phyloP scores from a whole-genome alignment of 176 grass and related monocot species.

The Themeda triandra region DNA sequence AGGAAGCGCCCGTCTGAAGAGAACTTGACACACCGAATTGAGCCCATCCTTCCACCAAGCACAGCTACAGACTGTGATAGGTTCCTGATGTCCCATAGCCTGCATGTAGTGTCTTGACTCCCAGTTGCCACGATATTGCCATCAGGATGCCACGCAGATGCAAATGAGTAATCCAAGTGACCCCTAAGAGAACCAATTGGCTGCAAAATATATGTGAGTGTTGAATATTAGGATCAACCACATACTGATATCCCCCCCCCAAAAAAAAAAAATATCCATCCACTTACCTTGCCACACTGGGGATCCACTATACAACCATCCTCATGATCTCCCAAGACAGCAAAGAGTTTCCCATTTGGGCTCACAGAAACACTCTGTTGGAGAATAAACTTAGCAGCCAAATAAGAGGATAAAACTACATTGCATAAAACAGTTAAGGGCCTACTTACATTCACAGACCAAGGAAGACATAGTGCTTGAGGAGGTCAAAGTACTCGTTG shows the following conservation, averaged over 20 bases:
- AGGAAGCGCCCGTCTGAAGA: conserved; percentile 75
- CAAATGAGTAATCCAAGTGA: conserved; percentile 88
- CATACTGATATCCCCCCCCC: too few relatives aligned
- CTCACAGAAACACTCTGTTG: conserved; percentile 68
- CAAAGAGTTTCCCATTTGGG: conserved; percentile 73
- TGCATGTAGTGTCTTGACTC: conserved; percentile 91
- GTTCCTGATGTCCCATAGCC: conserved; percentile 94
- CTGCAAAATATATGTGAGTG: conserved; percentile 31
- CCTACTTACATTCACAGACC: conserved; percentile 89
- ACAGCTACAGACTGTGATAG: conserved; percentile 63
- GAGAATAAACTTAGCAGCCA: neutral
- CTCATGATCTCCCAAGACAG: conserved; percentile 78
- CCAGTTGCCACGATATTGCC: conserved; percentile 69
- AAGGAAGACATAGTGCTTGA: conserved; percentile 57
- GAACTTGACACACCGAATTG: conserved; percentile 75
- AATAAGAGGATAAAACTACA: conserved; percentile 1
- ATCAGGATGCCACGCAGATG: conserved; percentile 83
- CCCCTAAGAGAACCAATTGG: conserved; percentile 55
- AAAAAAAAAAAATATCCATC: neutral
- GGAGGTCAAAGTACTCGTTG: conserved; percentile 50
- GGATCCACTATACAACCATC: conserved; percentile 70
- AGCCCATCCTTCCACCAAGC: conserved; percentile 73
- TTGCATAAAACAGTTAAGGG: neutral
- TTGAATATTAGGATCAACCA: conserved; percentile 5
- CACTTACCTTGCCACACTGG: conserved; percentile 66